phyloP scores from a whole-genome alignment of 441 rosid genomes.

The Bocquillonia castaneifolia region DNA sequence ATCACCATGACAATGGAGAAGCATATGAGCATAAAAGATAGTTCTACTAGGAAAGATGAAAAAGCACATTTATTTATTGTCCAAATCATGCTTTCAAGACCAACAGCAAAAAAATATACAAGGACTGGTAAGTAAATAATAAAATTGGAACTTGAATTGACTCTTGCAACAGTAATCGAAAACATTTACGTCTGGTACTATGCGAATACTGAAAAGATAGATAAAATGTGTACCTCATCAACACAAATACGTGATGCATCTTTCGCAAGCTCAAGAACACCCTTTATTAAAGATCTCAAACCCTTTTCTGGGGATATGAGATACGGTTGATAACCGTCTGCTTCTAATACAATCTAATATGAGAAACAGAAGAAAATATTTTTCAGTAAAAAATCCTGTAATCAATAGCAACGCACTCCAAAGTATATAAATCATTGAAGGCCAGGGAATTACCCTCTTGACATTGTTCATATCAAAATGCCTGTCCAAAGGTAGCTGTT shows the following conservation, averaged over 20 bases:
- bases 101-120: neutral
- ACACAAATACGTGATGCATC: constrained; percentile 84
- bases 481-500: constrained; percentile 86
- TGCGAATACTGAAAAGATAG: neutral
- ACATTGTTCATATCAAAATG: constrained; percentile 87
- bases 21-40: neutral
- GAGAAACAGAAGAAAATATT: constrained; percentile 14
- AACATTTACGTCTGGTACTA: neutral
- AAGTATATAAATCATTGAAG: neutral
- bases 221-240: constrained; percentile 53
- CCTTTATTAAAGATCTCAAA: constrained; percentile 80
- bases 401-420: neutral
- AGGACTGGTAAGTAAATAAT: neutral
- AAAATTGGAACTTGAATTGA: neutral
- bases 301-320: constrained; percentile 98
- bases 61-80: neutral
- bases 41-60: neutral
- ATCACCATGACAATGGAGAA: neutral
- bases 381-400: constrained; percentile 6
- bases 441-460: constrained; percentile 58
- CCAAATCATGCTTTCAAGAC: neutral
- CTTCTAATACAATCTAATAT: constrained; percentile 79
- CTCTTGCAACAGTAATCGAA: neutral
- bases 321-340: constrained; percentile 97
- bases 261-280: constrained; percentile 88